Base-by-base conservation (phyloP, 2,329 filamentous ascomycete species). In the Ceratocystiopsis minuta region DNA sequence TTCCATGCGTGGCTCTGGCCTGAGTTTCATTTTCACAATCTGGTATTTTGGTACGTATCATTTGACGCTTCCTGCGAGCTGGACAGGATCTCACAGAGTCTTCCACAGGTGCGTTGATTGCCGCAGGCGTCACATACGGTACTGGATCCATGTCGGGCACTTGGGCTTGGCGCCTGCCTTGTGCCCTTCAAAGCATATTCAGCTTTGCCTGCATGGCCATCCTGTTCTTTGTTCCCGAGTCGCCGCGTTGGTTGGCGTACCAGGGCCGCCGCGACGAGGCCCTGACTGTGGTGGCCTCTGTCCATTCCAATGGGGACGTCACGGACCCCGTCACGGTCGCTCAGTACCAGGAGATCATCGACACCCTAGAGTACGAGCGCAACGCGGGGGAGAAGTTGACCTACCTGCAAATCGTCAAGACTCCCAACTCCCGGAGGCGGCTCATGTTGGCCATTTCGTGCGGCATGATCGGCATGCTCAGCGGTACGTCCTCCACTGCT, bases 261-360 rank as follows among this genome's bases (percentile, higher is more conserved):
- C 32, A 44, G 4, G 42, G 38, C 16, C 44, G 46, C 37, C 44
- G 53, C 32, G 49, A 52, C 4, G 54, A 58, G 33, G 55, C 54
- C 2, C 43, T 55, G 4, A 42, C 51, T 15, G 55, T 60, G 0
- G 53, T 68, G 0, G 58, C 61, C 1, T 54, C 57, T 42, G 59
- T 60, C 34, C 58, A 66, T 34, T 57, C 60, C 9, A 50, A 38
- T 14, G 45, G 42, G 15, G 34, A 41, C 18, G 20, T 16, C 11
- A 37, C 38, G 12, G 31, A 40, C 15, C 37, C 36, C 17, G 16
- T 39, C 1, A 40, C 45, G 13, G 37, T 39, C 20, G 37, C 36
- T 7, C 37, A 43, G 11, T 46, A 39, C 28, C 24, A 38, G n/a
- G 42, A 48, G 34, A 48, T 48, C n/a, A 37, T 44, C 24, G 41